phyloP scores from a whole-genome alignment of 495 filamentous ascomycete species.

The Penicillium salamii region DNA sequence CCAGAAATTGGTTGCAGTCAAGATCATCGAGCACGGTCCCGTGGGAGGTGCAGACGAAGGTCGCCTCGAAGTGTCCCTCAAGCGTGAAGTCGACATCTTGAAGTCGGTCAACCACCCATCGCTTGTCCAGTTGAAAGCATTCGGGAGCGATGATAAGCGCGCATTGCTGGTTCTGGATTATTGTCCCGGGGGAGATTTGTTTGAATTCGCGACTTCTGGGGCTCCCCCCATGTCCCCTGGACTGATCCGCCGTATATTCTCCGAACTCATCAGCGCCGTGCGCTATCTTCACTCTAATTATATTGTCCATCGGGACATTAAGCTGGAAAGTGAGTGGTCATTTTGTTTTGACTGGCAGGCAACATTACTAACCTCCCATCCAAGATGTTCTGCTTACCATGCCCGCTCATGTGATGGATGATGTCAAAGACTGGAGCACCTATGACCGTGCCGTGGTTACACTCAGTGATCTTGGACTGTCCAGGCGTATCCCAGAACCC shows the following conservation, averaged over 20 bases:
- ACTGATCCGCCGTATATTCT: slow-evolving; percentile 81
- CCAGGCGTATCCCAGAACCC: slow-evolving; percentile 70
- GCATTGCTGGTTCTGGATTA: slow-evolving; percentile 86
- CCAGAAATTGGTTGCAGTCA: slow-evolving; percentile 84
- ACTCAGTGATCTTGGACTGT: slow-evolving; percentile 90
- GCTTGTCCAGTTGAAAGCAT: slow-evolving; percentile 83
- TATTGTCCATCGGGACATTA: slow-evolving; percentile 96
- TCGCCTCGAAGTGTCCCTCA: slow-evolving; percentile 84
- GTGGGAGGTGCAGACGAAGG: slow-evolving; percentile 88
- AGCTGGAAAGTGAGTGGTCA: slow-evolving; percentile 80
- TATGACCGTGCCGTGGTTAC: slow-evolving; percentile 81
- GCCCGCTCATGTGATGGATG: slow-evolving; percentile 50
- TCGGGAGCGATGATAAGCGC: slow-evolving; percentile 73
- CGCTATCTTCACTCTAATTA: slow-evolving; percentile 77
- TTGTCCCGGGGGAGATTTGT: slow-evolving; percentile 90
- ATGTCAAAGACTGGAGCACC: slow-evolving; percentile 58
- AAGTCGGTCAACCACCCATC: slow-evolving; percentile 83
- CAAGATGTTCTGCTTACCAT: slow-evolving; percentile 92
- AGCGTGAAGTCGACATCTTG: slow-evolving; percentile 92
- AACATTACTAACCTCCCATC: slow-evolving; percentile 24
- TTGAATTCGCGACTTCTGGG: slow-evolving; percentile 77
- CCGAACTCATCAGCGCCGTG: slow-evolving; percentile 82
- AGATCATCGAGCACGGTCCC: slow-evolving; percentile 91
- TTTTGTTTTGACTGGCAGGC: not conserved
- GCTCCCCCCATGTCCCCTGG: slow-evolving; percentile 60